phyloP scores from a whole-genome alignment of 192 early-diverging fungal species.

The Bifiguratus adelaidae region DNA sequence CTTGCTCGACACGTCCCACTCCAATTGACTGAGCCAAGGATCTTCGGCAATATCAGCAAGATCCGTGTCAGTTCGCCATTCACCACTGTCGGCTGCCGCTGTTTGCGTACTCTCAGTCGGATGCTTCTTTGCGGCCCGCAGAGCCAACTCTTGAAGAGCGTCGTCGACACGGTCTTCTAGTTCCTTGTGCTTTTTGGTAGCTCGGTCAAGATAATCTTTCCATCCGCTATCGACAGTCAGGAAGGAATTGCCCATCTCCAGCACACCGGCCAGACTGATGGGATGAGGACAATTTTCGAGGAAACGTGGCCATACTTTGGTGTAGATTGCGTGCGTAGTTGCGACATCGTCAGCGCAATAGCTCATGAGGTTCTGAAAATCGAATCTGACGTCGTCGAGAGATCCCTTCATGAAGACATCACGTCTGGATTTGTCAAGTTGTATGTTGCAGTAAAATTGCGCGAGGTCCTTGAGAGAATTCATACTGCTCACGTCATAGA shows the following conservation, averaged over 20 bases:
- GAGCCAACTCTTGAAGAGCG: conserved; percentile 35
- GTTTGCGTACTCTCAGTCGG: conserved; percentile 11
- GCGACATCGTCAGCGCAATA: conserved; percentile 90
- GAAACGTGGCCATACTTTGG: conserved; percentile 58
- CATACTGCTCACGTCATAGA: conserved; percentile 51
- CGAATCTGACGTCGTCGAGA: conserved; percentile 42
- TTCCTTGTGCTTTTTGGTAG: conserved; percentile 44
- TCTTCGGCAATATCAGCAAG: conserved; percentile 30
- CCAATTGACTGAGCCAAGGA: conserved; percentile 74
- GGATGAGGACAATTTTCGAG: conserved; percentile 83
- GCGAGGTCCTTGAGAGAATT: conserved; percentile 75
- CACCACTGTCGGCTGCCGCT: conserved; percentile 7
- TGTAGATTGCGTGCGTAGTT: conserved; percentile 65
- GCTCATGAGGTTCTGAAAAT: conserved; percentile 54
- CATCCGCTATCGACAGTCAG: conserved; percentile 75
- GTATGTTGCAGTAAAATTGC: conserved; percentile 60
- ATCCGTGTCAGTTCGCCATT: conserved; percentile 21
- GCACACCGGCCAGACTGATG: conserved; percentile 82
- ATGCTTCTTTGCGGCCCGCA: conserved; percentile 21
- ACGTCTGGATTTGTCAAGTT: conserved; percentile 54
- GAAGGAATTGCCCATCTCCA: conserved; percentile 81
- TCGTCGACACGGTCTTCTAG: conserved; percentile 33
- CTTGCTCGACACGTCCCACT: conserved; percentile 51
- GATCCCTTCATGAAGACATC: conserved; percentile 46
- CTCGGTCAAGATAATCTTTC: conserved; percentile 52